A percentile compares a stretch with the other conserved stretches of the same genome.
phyloP scores from a whole-genome alignment of 192 early-diverging fungal genomes.

The Gamsiella multidivaricata region DNA sequence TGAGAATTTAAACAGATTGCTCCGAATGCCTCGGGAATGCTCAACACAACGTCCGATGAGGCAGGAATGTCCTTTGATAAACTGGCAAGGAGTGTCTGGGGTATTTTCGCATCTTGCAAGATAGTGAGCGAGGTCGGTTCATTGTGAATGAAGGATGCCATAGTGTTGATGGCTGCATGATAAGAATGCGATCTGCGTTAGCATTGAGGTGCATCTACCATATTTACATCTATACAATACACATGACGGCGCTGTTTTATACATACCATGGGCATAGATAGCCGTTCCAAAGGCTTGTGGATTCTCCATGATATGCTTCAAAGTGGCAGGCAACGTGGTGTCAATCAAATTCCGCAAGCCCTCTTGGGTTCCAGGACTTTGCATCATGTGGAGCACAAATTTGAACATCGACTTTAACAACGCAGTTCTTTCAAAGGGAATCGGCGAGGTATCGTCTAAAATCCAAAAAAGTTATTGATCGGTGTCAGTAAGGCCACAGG shows the following conservation, averaged over 20 bases:
- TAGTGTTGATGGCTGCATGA: conserved; percentile 88
- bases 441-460: conserved; percentile 36
- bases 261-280: conserved; percentile 81
- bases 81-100: conserved; percentile 80
- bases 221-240: conserved; percentile 14
- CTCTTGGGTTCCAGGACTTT: conserved; percentile 89
- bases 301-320: conserved; percentile 79
- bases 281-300: conserved; percentile 82
- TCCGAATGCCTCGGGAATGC: conserved; percentile 92
- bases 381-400: conserved; percentile 92
- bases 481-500: no score
- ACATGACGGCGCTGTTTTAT: no score
- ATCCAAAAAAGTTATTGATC: not conserved
- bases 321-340: conserved; percentile 78
- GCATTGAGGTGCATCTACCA: no score
- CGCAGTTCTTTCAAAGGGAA: conserved; percentile 78
- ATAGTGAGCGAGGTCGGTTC: conserved; percentile 97
- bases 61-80: conserved; percentile 78
- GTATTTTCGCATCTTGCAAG: conserved; percentile 91
- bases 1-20: conserved; percentile 93
- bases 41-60: conserved; percentile 81
- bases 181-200: conserved; percentile 52
- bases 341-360: conserved; percentile 95
- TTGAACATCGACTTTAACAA: conserved; percentile 91
- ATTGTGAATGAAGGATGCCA: conserved; percentile 96